Evolutionary conservation across 345 rosid genomes (phyloP), one percentile per base, ranked within the genome.

Genomic region (Gossypium anomalum): DNA sequence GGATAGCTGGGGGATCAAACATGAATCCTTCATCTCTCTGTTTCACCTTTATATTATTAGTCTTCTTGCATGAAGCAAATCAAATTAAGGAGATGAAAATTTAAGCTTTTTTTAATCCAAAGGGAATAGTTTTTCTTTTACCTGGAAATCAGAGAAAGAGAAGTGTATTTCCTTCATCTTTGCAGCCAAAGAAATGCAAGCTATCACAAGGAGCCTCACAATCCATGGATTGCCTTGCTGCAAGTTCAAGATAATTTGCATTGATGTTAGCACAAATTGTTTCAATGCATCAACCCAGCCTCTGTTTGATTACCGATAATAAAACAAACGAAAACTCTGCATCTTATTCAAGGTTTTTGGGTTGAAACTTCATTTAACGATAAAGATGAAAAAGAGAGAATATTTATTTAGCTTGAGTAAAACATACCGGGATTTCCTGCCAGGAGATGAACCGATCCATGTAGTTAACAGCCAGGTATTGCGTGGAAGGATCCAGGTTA

Each of bases 381-480:
- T 12, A 11, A 23, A 59, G 34, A 59, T 23, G 17, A 59, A 45
- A 45, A 45, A 16, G 4, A 2, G 15, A 19, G 15, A 12, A 34
- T 34, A 34, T 5, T 19, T 7, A 15, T 25, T 9, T 29, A 27
- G 45, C 29, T 8, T 44, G 15, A n/a, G 7, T 25, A 14, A 41
- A 10, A 47, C 51, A 22, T 83, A 87, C 89, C 78, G 77, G 83
- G 38, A 80, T 83, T 71, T 72, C 79, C 73, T 81, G 79, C 48
- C 63, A 68, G 71, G 83, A 78, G 55, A 83, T 60, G 86, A 86
- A 88, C 49, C 88, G 85, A 47, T 88, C 89, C 79, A 88, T 63
- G 85, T 88, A 88, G 71, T 81, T 86, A 20, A 84, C 75, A 15
- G 91, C 91, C 23, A 88, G 86, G 67, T 84, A 88, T 19, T 77